Evolutionary conservation across 768 basidiomycete genomes (phyloP).

Genomic region (Boletus reticuloceps): DNA sequence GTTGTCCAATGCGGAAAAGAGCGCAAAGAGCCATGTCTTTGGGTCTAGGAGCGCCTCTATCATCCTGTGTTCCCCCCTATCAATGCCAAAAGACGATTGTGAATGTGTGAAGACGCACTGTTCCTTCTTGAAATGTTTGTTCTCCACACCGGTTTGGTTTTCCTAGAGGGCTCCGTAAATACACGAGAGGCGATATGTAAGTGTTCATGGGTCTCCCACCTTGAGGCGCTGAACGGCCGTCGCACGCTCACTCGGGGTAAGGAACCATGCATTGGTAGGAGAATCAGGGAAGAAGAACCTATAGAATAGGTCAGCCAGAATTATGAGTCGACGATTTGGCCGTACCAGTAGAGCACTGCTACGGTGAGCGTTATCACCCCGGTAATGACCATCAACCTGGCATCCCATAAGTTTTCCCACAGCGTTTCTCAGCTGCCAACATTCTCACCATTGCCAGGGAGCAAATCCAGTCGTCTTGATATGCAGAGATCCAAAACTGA

Average conservation of each 20-base stretch:
- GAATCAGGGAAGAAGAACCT: constrained; percentile 75
- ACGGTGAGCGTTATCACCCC: constrained; percentile 55
- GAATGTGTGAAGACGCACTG: constrained; percentile 49
- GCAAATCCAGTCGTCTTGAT: constrained; percentile 55
- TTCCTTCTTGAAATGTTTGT: constrained; percentile 76
- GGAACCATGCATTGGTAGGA: constrained; percentile 72
- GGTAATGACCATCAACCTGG: constrained; percentile 69
- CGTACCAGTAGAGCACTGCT: constrained; percentile 54
- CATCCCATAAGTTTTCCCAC: not conserved
- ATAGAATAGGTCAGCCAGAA: not conserved
- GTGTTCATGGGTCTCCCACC: constrained; percentile 31
- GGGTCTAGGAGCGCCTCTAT: constrained; percentile 65
- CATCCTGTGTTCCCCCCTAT: constrained; percentile 41
- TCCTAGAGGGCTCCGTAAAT: constrained; percentile 33
- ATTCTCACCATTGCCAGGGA: constrained; percentile 68
- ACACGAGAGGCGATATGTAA: not conserved
- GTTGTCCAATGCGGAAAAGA: constrained; percentile 60
- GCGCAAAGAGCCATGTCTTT: constrained; percentile 76
- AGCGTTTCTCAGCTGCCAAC: not conserved
- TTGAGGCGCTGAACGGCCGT: constrained; percentile 66
- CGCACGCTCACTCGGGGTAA: constrained; percentile 60
- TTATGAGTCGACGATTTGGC: not conserved
- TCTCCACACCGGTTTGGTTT: constrained; percentile 82
- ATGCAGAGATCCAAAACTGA: constrained; percentile 64
- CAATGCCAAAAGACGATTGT: not conserved